Evolutionary conservation across 148 eudicot genomes (phyloP).

Genomic region (Oxyria digyna): DNA sequence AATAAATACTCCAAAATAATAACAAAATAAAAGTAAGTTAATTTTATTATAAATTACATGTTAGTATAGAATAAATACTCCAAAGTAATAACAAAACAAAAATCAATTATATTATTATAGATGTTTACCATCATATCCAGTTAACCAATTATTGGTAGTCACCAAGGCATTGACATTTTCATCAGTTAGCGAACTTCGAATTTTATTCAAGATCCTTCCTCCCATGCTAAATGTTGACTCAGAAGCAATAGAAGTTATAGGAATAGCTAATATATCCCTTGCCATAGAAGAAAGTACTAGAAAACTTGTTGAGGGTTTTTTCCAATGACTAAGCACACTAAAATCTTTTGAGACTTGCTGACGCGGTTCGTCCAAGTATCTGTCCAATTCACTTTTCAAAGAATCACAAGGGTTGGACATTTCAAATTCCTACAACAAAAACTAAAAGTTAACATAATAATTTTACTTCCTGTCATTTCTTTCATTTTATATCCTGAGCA

Average conservation of each 20-base stretch:
- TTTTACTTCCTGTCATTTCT: slow-evolving; percentile 85
- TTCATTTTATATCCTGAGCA: slow-evolving; percentile 84
- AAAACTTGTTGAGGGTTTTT: neutral
- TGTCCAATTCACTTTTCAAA: neutral
- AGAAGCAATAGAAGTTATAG: neutral
- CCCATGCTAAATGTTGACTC: neutral
- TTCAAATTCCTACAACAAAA: neutral
- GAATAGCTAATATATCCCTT: neutral
- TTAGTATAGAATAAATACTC: neutral
- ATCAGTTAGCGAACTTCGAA: neutral
- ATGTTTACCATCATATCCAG: neutral
- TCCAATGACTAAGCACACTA: neutral
- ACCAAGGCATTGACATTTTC: neutral
- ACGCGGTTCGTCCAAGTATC: neutral
- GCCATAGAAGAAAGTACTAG: neutral
- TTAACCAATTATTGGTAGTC: neutral
- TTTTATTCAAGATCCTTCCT: neutral
- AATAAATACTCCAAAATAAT: neutral
- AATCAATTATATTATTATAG: neutral
- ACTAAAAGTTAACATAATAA: slow-evolving; percentile 12
- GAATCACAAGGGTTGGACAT: neutral
- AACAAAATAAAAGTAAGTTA: neutral
- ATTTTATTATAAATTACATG: neutral
- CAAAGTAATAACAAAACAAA: neutral
- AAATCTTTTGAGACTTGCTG: neutral